Evolutionary conservation across 495 filamentous ascomycete genomes (phyloP).

Genomic region (Hypoxylon cercidicola): DNA sequence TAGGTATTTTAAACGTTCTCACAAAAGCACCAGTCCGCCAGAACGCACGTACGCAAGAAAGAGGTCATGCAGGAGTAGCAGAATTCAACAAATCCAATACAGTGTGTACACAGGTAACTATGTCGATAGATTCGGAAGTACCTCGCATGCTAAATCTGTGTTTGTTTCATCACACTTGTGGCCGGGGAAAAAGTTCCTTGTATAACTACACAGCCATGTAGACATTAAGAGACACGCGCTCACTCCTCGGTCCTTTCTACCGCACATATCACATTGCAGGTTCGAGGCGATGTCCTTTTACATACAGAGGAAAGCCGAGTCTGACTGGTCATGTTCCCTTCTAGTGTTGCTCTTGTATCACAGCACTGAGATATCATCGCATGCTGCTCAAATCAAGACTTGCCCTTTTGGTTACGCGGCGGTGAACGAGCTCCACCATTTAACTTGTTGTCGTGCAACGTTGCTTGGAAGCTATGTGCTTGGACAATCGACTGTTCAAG

Average conservation of each 20-base stretch:
- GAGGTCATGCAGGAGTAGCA: too few relatives aligned
- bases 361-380: background rate
- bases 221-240: background rate
- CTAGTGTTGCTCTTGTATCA: constrained; percentile 12
- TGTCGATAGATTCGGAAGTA: constrained; percentile 19
- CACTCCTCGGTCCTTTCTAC: constrained; percentile 21
- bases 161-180: constrained; percentile 7
- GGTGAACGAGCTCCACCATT: background rate
- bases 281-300: constrained; percentile 29
- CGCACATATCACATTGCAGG: constrained; percentile 11
- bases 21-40: too few relatives aligned
- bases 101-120: background rate
- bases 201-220: constrained; percentile 16
- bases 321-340: constrained; percentile 10
- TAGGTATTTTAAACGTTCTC: too few relatives aligned
- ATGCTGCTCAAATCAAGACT: background rate
- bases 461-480: too few relatives aligned
- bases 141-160: constrained; percentile 20
- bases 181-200: background rate
- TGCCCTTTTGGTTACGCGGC: background rate
- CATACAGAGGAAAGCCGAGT: background rate
- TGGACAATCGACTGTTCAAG: too few relatives aligned
- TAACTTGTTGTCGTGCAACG: background rate
- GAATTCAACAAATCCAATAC: background rate
- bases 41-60: too few relatives aligned